A percentile compares a stretch with the other conserved stretches of the same genome.
Evolutionary conservation across 345 rosid genomes (phyloP).

Genomic region (Citrus sp.): DNA sequence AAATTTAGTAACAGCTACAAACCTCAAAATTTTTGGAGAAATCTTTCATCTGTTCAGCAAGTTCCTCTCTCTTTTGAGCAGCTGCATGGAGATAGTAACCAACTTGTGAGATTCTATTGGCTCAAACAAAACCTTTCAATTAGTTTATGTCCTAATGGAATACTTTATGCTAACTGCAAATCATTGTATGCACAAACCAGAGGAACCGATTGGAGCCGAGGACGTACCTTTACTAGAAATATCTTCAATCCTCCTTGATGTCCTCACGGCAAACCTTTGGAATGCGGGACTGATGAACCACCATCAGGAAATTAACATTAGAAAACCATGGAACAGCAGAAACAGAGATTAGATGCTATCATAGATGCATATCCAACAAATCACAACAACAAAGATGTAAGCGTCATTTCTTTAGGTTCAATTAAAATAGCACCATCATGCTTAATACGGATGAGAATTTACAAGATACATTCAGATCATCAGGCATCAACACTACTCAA

Average conservation of each 20-base stretch:
- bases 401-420: background rate
- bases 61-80: constrained; percentile 45
- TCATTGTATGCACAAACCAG: background rate
- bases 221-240: constrained; percentile 49
- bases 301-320: background rate
- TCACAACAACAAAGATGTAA: background rate
- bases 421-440: no score
- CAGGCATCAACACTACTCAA: background rate
- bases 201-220: background rate
- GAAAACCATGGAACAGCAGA: background rate
- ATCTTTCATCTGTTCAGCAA: constrained; percentile 59
- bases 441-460: background rate
- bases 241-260: constrained; percentile 65
- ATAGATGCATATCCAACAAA: background rate
- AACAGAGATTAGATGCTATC: background rate
- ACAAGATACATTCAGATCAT: background rate
- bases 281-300: constrained; percentile 55
- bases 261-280: constrained; percentile 90
- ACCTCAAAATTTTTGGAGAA: constrained; percentile 48
- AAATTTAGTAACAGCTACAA: background rate
- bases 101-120: background rate
- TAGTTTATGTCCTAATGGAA: background rate
- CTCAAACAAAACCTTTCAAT: background rate
- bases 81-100: constrained; percentile 31
- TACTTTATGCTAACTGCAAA: background rate